phyloP scores from a whole-genome alignment of 2,329 filamentous ascomycete species.

The Fusarium compactum region DNA sequence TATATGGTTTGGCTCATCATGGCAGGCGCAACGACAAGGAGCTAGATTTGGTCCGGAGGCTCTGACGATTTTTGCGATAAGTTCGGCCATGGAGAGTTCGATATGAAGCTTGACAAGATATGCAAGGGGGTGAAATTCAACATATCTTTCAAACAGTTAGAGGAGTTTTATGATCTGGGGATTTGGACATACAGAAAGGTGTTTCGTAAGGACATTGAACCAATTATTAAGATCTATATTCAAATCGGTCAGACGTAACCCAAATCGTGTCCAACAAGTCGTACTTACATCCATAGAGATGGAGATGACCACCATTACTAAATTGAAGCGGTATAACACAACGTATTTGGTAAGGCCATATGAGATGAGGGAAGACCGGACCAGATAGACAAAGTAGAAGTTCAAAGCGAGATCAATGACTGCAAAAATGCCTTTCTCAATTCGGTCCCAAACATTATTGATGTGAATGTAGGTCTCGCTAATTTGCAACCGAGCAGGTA shows the following conservation, averaged over 20 bases:
- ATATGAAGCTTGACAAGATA: slow-evolving; percentile 48
- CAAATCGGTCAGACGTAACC: neutral
- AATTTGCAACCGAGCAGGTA: slow-evolving; percentile 60
- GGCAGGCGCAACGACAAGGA: slow-evolving; percentile 41
- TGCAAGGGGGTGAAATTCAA: slow-evolving; percentile 46
- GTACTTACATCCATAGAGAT: slow-evolving; percentile 48
- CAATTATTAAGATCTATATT: slow-evolving; percentile 42
- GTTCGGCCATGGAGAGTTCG: slow-evolving; percentile 45
- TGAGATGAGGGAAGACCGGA: slow-evolving; percentile 59
- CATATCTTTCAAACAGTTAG: slow-evolving; percentile 33
- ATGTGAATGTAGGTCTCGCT: slow-evolving; percentile 55
- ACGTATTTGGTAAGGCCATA: slow-evolving; percentile 64
- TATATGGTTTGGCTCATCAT: slow-evolving; percentile 22
- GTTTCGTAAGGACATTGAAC: slow-evolving; percentile 41
- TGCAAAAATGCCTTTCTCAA: slow-evolving; percentile 61
- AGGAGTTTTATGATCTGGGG: neutral
- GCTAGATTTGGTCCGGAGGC: slow-evolving; percentile 30
- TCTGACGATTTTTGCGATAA: slow-evolving; percentile 47
- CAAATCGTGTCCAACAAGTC: neutral
- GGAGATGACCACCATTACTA: slow-evolving; percentile 49
- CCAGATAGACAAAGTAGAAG: slow-evolving; percentile 59
- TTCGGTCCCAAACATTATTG: slow-evolving; percentile 63
- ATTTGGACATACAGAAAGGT: slow-evolving; percentile 39
- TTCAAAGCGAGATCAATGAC: slow-evolving; percentile 61
- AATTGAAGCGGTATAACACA: slow-evolving; percentile 55